Percentiles rank a stretch among this genome's conserved stretches.
Evolutionary conservation across 805 yeast genomes (phyloP).

Genomic region (Saturnispora halmiae): DNA sequence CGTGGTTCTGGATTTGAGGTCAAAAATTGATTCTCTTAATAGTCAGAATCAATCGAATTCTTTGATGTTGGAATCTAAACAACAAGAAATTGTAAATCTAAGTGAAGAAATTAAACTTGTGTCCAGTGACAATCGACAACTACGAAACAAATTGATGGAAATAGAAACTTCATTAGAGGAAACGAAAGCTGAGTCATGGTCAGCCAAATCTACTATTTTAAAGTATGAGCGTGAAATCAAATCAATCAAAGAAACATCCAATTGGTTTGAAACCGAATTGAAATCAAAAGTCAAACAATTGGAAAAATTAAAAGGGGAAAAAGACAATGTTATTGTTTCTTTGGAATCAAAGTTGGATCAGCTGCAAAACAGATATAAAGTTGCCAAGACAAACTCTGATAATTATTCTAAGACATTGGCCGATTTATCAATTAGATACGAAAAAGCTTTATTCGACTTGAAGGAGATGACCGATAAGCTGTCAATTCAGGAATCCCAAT

Average conservation of each 20-base stretch:
- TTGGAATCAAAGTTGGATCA: constrained; percentile 31
- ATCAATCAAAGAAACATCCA: constrained; percentile 25
- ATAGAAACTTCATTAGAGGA: constrained; percentile 27
- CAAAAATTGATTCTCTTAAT: constrained; percentile 15
- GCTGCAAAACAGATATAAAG: constrained; percentile 25
- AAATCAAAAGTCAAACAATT: constrained; percentile 23
- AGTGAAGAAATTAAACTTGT: constrained; percentile 36
- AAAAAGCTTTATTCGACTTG: constrained; percentile 36
- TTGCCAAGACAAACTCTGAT: constrained; percentile 24
- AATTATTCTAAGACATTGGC: constrained; percentile 29
- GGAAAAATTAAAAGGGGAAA: constrained; percentile 23
- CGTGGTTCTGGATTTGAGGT: constrained; percentile 11
- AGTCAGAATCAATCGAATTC: constrained; percentile 27
- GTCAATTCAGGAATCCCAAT: constrained; percentile 38
- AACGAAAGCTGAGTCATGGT: constrained; percentile 19
- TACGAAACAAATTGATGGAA: constrained; percentile 35
- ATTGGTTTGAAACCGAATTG: constrained; percentile 31
- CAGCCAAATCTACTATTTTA: constrained; percentile 21
- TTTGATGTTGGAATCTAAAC: constrained; percentile 31
- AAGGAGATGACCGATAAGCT: constrained; percentile 39
- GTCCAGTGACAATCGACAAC: constrained; percentile 32
- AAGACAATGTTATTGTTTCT: constrained; percentile 24
- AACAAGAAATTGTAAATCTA: constrained; percentile 28
- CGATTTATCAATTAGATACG: constrained; percentile 31
- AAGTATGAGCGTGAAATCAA: constrained; percentile 26